Evolutionary conservation across 306 rosid species (phyloP).

Genomic region (Luffa acutangula): DNA sequence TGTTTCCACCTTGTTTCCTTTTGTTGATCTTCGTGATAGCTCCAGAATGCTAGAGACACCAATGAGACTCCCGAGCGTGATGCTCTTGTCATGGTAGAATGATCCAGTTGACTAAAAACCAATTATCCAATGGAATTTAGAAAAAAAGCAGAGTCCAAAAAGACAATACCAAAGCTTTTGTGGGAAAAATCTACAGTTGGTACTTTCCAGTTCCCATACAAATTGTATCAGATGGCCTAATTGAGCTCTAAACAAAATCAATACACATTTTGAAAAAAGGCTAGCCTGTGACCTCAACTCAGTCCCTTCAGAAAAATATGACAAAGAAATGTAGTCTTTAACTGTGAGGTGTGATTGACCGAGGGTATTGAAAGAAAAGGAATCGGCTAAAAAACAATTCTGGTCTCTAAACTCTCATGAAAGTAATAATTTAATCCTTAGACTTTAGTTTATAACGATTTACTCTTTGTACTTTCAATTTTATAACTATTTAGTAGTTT

Average conservation of each 20-base stretch:
- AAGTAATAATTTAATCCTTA: no score
- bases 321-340: neutral
- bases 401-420: no score
- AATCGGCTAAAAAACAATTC: no score
- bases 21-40: slow-evolving; percentile 41
- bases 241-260: neutral
- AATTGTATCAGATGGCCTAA: neutral
- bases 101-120: slow-evolving; percentile 40
- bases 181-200: neutral
- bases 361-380: no score
- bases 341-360: no score
- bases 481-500: neutral
- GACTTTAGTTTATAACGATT: neutral
- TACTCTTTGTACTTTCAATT: neutral
- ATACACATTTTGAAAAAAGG: neutral
- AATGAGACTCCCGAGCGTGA: slow-evolving; percentile 58
- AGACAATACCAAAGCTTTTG: neutral
- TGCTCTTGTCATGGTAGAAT: slow-evolving; percentile 48
- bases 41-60: slow-evolving; percentile 44
- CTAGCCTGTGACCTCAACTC: neutral
- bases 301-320: neutral
- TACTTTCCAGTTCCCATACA: neutral
- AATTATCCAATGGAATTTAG: slow-evolving; percentile 7
- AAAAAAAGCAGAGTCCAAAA: neutral
- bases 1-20: slow-evolving; percentile 29